Percentiles rank a stretch among this genome's conserved stretches.
Evolutionary conservation across 1,139 yeast genomes (phyloP).

Genomic region (Geotrichum macrosporum): DNA sequence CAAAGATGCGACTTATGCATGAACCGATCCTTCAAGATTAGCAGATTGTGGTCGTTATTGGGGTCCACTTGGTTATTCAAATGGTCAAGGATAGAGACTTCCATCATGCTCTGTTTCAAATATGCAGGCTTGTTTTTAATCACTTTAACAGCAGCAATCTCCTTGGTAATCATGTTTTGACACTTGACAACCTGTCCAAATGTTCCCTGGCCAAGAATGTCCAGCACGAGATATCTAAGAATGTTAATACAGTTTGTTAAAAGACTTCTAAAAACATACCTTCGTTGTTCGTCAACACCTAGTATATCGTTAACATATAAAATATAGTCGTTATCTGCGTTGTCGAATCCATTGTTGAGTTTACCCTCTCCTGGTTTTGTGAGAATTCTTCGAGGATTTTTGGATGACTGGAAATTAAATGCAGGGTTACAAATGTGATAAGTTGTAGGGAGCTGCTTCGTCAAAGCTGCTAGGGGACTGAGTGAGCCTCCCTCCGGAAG

Average conservation of each 20-base stretch:
- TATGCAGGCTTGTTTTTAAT: constrained; percentile 91
- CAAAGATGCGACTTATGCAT: constrained; percentile 91
- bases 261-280: too few relatives aligned
- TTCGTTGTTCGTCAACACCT: constrained; percentile 79
- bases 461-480: constrained; percentile 82
- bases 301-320: constrained; percentile 89
- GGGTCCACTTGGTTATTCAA: constrained; percentile 70
- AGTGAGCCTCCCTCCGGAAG: constrained; percentile 71
- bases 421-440: constrained; percentile 83
- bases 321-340: constrained; percentile 85
- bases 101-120: constrained; percentile 86
- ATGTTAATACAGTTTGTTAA: too few relatives aligned
- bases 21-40: constrained; percentile 79
- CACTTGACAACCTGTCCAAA: constrained; percentile 98
- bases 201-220: constrained; percentile 91
- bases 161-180: constrained; percentile 83
- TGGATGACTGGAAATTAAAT: constrained; percentile 76
- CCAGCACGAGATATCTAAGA: constrained; percentile 65
- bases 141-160: constrained; percentile 90
- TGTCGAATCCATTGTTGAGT: constrained; percentile 79
- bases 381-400: constrained; percentile 85
- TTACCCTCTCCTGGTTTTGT: constrained; percentile 90
- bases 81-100: constrained; percentile 79
- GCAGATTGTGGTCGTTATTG: constrained; percentile 64
- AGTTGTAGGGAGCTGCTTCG: constrained; percentile 72